phyloP scores from a whole-genome alignment of 225 moss, liverwort and hornwort genomes.

The Straminergon stramineum region DNA sequence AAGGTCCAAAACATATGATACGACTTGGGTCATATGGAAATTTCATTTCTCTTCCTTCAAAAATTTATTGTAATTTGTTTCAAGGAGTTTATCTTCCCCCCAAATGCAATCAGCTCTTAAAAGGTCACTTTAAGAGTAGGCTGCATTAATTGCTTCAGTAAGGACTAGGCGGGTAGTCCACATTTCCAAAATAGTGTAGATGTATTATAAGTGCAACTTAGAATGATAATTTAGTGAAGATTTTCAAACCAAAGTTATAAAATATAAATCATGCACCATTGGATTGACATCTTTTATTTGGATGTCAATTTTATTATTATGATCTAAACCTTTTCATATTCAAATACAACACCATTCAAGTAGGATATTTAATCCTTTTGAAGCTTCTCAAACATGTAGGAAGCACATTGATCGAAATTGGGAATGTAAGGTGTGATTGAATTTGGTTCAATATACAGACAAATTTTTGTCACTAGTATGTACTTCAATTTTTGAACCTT shows the following conservation, averaged over 20 bases:
- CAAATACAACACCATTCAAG: neutral
- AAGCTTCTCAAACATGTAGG: rapidly evolving
- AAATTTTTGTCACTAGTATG: neutral
- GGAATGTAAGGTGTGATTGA: neutral
- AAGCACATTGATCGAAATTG: neutral
- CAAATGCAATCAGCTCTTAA: neutral
- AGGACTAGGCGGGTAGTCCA: neutral
- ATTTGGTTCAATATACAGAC: rapidly evolving
- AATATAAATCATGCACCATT: neutral
- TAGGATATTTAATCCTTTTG: neutral
- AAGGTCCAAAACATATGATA: neutral
- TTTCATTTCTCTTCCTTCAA: neutral
- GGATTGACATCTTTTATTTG: neutral
- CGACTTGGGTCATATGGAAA: rapidly evolving
- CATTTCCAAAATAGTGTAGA: neutral
- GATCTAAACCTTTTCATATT: neutral
- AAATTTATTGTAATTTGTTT: neutral
- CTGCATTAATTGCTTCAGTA: rapidly evolving
- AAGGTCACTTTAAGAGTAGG: rapidly evolving
- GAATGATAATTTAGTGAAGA: neutral
- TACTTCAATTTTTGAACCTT: neutral
- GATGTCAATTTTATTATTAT: neutral
- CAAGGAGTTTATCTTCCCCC: neutral
- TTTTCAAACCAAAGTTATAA: neutral
- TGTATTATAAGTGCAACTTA: neutral